Base-by-base conservation (phyloP, 345 rosid genomes). In the Kandelia obovata region DNA sequence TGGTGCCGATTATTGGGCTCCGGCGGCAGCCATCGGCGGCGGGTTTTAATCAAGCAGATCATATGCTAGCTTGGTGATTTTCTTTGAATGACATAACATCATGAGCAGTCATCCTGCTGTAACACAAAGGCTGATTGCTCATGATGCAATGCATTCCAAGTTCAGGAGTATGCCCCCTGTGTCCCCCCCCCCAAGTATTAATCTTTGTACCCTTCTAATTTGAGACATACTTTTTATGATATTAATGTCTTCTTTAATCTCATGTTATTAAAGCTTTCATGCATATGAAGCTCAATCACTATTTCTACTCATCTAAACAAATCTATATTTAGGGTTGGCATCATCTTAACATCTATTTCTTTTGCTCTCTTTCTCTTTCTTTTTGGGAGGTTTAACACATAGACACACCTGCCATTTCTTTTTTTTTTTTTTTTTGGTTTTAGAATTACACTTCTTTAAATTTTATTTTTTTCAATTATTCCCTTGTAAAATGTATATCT, bases 1-100 rank as follows among this genome's bases (percentile, higher is more conserved):
- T n/a, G 92, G 87, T 25, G 88, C 89, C 6, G 96, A 89, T 47
- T 91, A 85, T 69, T 91, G 92, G 97, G 83, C 94, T 79, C 90
- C 89, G 21, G 81, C 94, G 1, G 66, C 90, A 20, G 81, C 94
- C 1, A 68, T 83, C 8, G 91, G 86, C 6, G 78, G 79, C 5
- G 82, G 77, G 5, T 80, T 84, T 68, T 82, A 76, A 63, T 83
- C 25, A 56, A 43, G 17, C 49, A 43, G 49, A 13, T 43, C 49
- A 15, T 13, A 43, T 43, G 49, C 49, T 43, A 43, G 49, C 49
- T 43, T 56, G 28, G 59, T 23, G 23, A 56, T 8, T 56, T 23
- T 56, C 59, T 9, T 56, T 23, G 77, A 61, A 76, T 78, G 78
- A 79, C 67, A 85, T 87, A 83, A 82, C 81, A 82, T 82, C 86